Evolutionary conservation across 2,329 filamentous ascomycete species (phyloP).

Genomic region (Fusarium globosum): DNA sequence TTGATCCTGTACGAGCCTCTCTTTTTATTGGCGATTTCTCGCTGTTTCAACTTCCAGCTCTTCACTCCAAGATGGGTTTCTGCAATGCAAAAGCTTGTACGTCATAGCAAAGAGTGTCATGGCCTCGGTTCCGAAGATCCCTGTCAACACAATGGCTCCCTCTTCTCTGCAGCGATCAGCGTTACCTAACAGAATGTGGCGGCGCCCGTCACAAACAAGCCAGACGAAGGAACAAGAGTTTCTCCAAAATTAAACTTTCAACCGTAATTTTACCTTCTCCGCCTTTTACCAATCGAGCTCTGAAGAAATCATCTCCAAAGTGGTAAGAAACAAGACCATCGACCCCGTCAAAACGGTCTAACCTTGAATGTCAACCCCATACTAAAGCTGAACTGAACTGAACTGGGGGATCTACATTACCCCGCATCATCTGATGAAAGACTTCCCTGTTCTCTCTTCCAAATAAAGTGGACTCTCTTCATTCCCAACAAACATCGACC

Average conservation of each 20-base stretch:
- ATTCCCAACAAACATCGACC: conserved; percentile 11
- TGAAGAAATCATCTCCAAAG: not conserved
- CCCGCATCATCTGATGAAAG: conserved; percentile 25
- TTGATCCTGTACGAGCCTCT: accelerated
- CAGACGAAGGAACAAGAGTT: not conserved
- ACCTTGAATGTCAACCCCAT: conserved; percentile 21
- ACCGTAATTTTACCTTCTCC: not conserved
- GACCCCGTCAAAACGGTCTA: not conserved
- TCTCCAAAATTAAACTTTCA: not conserved
- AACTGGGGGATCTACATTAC: conserved; percentile 31
- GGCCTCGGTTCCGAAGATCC: conserved; percentile 38
- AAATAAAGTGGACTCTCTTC: conserved; percentile 1
- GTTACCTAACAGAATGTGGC: conserved; percentile 4
- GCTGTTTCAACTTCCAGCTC: not conserved
- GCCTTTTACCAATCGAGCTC: not conserved
- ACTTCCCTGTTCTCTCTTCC: conserved; percentile 5
- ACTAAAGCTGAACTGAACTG: conserved; percentile 5
- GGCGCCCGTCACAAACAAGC: not conserved
- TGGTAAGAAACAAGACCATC: not conserved
- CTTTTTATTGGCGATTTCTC: accelerated
- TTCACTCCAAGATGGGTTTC: not conserved
- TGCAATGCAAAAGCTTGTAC: not conserved
- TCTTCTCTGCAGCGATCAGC: not conserved
- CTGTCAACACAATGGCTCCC: not conserved
- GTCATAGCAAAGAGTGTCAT: not conserved